phyloP scores from a whole-genome alignment of 805 yeast genomes.

The Candida suzukii region DNA sequence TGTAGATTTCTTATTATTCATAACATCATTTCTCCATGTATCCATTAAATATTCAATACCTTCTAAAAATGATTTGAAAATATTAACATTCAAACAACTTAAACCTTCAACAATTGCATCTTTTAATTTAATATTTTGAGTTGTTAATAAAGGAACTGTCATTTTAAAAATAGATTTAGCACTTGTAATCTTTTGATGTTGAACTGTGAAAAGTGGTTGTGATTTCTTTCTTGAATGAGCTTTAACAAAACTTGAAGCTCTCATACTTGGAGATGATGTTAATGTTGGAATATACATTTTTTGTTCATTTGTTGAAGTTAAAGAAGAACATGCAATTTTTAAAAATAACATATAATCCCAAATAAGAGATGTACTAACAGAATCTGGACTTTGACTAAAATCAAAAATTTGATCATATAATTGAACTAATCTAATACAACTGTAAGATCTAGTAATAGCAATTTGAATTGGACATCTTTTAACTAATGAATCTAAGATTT shows the following conservation, averaged over 20 bases:
- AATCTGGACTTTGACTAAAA: slow-evolving; percentile 35
- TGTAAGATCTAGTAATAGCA: slow-evolving; percentile 86
- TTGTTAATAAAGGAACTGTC: slow-evolving; percentile 74
- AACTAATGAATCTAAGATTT: slow-evolving; percentile 61
- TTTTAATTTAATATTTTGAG: slow-evolving; percentile 60
- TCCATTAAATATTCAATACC: slow-evolving; percentile 56
- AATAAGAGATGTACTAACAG: slow-evolving; percentile 18
- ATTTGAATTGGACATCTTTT: slow-evolving; percentile 86
- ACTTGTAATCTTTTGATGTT: slow-evolving; percentile 87
- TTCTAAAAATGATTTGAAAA: slow-evolving; percentile 75
- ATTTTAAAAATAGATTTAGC: slow-evolving; percentile 84
- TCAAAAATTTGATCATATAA: slow-evolving; percentile 64
- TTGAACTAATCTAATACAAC: slow-evolving; percentile 83
- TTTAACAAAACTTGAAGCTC: slow-evolving; percentile 38
- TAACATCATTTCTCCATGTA: slow-evolving; percentile 45
- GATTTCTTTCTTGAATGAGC: slow-evolving; percentile 71
- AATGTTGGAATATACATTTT: slow-evolving; percentile 54
- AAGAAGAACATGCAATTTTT: slow-evolving; percentile 85
- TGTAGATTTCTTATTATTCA: slow-evolving; percentile 20
- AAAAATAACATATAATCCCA: slow-evolving; percentile 57
- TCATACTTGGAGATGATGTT: slow-evolving; percentile 8
- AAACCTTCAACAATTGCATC: slow-evolving; percentile 89
- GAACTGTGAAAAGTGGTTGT: slow-evolving; percentile 72
- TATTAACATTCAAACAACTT: slow-evolving; percentile 84
- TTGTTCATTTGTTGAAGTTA: slow-evolving; percentile 87